These are phyloP conservation scores for Cyclostephanos tholiformis DNA, from an alignment of 108 stramenopile species.

Conservation along the genomic window DNA sequence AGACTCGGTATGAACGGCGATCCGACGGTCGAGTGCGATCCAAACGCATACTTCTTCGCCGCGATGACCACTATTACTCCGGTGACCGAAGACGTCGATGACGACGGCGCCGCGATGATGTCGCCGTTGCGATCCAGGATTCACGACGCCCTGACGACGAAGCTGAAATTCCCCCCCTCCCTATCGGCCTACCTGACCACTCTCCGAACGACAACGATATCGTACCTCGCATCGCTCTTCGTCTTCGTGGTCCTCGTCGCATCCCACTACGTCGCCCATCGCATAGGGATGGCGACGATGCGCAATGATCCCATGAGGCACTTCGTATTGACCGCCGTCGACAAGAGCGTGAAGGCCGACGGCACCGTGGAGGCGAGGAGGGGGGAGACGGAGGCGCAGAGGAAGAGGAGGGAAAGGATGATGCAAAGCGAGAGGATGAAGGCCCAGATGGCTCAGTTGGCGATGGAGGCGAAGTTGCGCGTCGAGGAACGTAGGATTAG, in stretches of 20 bases:
- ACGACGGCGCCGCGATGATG: background rate
- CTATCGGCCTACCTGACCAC: constrained; percentile 28
- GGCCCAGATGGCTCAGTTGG: constrained; percentile 52
- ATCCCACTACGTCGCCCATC: constrained; percentile 33
- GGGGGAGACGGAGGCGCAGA: constrained; percentile 48
- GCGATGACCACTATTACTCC: background rate
- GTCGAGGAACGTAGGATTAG: constrained; percentile 35
- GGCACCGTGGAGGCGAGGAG: constrained; percentile 40
- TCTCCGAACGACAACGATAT: constrained; percentile 30
- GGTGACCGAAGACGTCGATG: background rate
- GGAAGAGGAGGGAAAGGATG: constrained; percentile 46
- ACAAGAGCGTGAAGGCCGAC: constrained; percentile 33
- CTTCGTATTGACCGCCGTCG: constrained; percentile 28
- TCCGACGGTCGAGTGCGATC: constrained; percentile 26
- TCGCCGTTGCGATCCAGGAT: constrained; percentile 22
- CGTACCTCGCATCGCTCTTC: constrained; percentile 45
- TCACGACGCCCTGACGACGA: constrained; percentile 9
- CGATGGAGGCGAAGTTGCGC: constrained; percentile 45
- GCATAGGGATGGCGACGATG: constrained; percentile 20
- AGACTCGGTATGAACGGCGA: constrained; percentile 14
- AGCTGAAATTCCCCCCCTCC: constrained; percentile 12
- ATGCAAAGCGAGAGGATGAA: constrained; percentile 40
- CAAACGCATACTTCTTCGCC: constrained; percentile 22
- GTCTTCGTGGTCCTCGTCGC: constrained; percentile 33
- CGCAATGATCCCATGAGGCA: constrained; percentile 43